Evolutionary conservation across 192 early-diverging fungal species (phyloP).

Genomic region (Pecoramyces ruminantium): DNA sequence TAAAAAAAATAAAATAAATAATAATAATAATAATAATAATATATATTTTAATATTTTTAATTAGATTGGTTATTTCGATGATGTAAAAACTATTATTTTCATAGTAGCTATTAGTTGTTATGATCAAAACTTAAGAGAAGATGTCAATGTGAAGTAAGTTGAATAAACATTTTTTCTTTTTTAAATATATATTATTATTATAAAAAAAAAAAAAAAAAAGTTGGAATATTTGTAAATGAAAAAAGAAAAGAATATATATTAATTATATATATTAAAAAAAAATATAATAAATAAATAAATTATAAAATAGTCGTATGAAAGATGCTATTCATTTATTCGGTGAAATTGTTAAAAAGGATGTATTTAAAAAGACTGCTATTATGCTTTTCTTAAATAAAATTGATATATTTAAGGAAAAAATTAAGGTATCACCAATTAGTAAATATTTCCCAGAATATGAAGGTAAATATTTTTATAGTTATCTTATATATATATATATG

Average conservation of each 20-base stretch:
- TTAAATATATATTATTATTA: no score
- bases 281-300: background rate
- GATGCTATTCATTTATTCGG: conserved; percentile 40
- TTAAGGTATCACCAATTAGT: conserved; percentile 18
- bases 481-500: no score
- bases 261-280: no score
- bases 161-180: no score
- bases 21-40: background rate
- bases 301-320: conserved; percentile 35
- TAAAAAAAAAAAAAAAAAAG: no score
- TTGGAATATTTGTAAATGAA: background rate
- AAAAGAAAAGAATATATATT: no score
- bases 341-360: conserved; percentile 36
- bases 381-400: conserved; percentile 46
- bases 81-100: conserved; percentile 21
- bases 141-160: conserved; percentile 22
- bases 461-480: conserved; percentile 17
- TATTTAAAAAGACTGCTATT: conserved; percentile 40
- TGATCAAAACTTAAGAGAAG: conserved; percentile 45
- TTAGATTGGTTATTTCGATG: conserved; percentile 7
- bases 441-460: conserved; percentile 31
- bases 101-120: conserved; percentile 44
- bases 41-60: conserved; percentile 26
- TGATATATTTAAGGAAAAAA: conserved; percentile 36
- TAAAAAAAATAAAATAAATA: no score